These are phyloP conservation scores for Lactuca sativa DNA, from an alignment of 129 eudicot genomes.

Conservation along the genomic window DNA sequence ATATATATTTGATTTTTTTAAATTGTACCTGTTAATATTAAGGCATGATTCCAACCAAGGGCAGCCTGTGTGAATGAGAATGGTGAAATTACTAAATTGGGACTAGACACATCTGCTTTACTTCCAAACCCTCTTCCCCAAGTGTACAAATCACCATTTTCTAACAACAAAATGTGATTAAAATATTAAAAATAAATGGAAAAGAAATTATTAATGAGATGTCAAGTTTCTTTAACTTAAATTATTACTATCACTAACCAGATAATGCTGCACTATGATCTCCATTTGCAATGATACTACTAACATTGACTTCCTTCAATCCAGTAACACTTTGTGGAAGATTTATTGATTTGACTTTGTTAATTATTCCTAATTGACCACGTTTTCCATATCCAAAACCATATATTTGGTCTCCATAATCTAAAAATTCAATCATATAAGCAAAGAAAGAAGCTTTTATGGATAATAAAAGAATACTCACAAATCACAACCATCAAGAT, in stretches of 20 bases:
- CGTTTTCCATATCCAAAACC: conserved; percentile 97
- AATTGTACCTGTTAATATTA: conserved; percentile 50
- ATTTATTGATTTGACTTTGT: conserved; percentile 45
- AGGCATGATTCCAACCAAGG: conserved; percentile 89
- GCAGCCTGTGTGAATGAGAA: conserved; percentile 53
- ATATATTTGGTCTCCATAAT: conserved; percentile 45
- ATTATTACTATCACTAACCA: conserved; percentile 40
- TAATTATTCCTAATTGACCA: conserved; percentile 79
- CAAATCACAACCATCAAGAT: neutral
- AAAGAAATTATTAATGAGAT: neutral
- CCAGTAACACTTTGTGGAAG: conserved; percentile 58
- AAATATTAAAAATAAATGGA: neutral
- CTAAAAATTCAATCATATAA: neutral
- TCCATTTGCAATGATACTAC: conserved; percentile 71
- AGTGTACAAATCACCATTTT: conserved; percentile 58
- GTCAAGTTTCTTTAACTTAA: neutral
- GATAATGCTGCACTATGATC: conserved; percentile 90
- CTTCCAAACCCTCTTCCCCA: conserved; percentile 91
- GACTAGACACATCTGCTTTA: conserved; percentile 42
- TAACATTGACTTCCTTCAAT: conserved; percentile 42
- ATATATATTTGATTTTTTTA: neutral
- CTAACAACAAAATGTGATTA: conserved; percentile 30
- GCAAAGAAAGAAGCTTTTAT: neutral
- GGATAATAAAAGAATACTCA: neutral
- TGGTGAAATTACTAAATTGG: conserved; percentile 33